Evolutionary conservation across 2,329 filamentous ascomycete species (phyloP), one percentile per base, ranked within the genome.

Genomic region (Cercospora zeina): DNA sequence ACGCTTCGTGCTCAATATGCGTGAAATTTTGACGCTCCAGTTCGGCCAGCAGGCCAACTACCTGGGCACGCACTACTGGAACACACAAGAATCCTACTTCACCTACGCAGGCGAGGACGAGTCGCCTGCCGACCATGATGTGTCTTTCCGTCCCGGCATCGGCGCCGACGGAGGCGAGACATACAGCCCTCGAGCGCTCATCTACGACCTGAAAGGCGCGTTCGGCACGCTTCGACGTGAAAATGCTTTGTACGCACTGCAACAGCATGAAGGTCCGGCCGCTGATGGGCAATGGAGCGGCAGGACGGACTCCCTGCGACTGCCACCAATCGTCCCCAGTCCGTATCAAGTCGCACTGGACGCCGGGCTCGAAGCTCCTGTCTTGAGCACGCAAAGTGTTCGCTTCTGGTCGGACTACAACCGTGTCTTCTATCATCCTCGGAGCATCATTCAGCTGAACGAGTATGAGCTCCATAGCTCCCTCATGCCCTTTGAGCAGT

Each of bases 371-470:
- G 75, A 84, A 2, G 82, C 87, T 5, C 84, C 89, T 0, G 78
- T 81, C 57, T 82, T 96, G 19, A 88, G 83, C 1, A 81, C 86
- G 1, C 84, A 87, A 6, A 84, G 85, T 10, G 89, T 97, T n/a
- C 86, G 91, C 58, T 97, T 95, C 78, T 99, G 95, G 93, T 96
- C 92, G 33, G 95, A 99, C 76, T 97, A 92, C 77, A 96, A 91
- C 69, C 86, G 91, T 27, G 85, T 95, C n/a, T 99, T 87, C 77
- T 97, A 90, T 74, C 93, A 97, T 73, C 95, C 95, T 8, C 86
- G 85, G 59, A 96, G 92, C 11, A 85, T 96, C 58, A 82, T 96
- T 9, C 93, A 96, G 73, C 81, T 97, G 13, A 89, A 89, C 72
- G 91, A 97, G 71, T 96, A 90, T 72, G 91, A 96, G 73, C 80